A percentile compares a stretch with the other conserved stretches of the same genome.
phyloP scores from a whole-genome alignment of 176 grass and related monocot genomes.

The Rhipidocladum racemiflorum region DNA sequence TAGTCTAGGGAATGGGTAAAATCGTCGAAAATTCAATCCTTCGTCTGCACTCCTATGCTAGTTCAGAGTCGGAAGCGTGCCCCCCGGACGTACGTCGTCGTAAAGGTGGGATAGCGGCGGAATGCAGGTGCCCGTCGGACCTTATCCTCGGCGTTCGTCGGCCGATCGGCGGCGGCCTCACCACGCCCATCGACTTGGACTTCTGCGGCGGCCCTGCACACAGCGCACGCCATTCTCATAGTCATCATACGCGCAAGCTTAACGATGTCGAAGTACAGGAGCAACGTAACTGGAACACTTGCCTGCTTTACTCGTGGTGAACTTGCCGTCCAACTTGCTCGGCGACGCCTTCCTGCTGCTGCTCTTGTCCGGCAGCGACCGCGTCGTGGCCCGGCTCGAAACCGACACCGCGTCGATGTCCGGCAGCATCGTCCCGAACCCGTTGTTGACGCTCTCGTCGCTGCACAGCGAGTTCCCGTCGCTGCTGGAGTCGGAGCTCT shows the following conservation, averaged over 20 bases:
- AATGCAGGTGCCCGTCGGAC: conserved; percentile 42
- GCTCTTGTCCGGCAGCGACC: conserved; percentile 25
- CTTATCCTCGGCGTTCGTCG: conserved; percentile 49
- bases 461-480: conserved; percentile 59
- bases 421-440: not conserved
- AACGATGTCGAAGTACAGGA: too few relatives aligned
- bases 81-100: conserved; percentile 34
- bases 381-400: conserved; percentile 18
- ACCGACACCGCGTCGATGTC: conserved; percentile 24
- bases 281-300: not conserved
- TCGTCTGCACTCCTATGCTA: conserved; percentile 30
- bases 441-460: conserved; percentile 34
- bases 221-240: not conserved
- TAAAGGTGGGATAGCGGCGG: not conserved
- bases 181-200: conserved; percentile 35
- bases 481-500: conserved; percentile 62
- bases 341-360: conserved; percentile 17
- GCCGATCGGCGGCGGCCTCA: conserved; percentile 7
- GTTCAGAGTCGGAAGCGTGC: conserved; percentile 56
- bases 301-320: conserved; percentile 44
- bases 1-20: not conserved
- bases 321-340: conserved; percentile 35
- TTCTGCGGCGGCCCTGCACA: conserved; percentile 34
- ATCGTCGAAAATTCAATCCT: not conserved
- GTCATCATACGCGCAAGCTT: not conserved